Percentiles rank a stretch among this genome's conserved stretches.
These are phyloP conservation scores for Aspergillus ochraceoroseus DNA, from an alignment of 2,329 filamentous ascomycete species.

Conservation along the genomic window DNA sequence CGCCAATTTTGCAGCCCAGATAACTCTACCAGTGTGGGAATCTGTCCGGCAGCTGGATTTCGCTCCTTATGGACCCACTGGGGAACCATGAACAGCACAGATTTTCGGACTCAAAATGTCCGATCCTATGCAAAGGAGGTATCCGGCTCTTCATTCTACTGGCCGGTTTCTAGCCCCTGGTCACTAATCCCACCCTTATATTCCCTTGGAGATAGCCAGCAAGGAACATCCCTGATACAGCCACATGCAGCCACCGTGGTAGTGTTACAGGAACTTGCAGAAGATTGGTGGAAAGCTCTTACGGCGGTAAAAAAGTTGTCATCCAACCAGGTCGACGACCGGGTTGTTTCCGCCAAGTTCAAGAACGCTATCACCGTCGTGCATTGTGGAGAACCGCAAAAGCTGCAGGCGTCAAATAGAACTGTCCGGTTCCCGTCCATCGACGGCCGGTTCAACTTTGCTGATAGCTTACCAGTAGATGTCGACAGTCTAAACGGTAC, in stretches of 20 bases:
- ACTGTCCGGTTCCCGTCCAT: not conserved
- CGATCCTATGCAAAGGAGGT: slow-evolving; percentile 9
- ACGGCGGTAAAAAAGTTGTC: slow-evolving; percentile 1
- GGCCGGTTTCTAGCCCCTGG: slow-evolving; percentile 8
- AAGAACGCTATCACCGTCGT: slow-evolving; percentile 8
- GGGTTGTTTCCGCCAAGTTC: slow-evolving; percentile 6
- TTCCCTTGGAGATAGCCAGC: slow-evolving; percentile 3
- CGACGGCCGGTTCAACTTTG: slow-evolving; percentile 1
- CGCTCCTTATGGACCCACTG: slow-evolving; percentile 6
- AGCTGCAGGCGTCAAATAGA: not conserved
- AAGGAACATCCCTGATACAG: slow-evolving; percentile 4
- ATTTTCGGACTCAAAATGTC: slow-evolving; percentile 6
- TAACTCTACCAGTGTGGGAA: not conserved
- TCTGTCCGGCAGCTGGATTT: slow-evolving; percentile 6
- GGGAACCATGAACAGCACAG: slow-evolving; percentile 9
- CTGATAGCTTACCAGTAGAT: not conserved
- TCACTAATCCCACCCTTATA: slow-evolving; percentile 8
- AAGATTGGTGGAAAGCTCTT: slow-evolving; percentile 10
- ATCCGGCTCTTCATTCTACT: slow-evolving; percentile 8
- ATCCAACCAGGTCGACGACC: slow-evolving; percentile 9
- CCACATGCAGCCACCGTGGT: slow-evolving; percentile 6
- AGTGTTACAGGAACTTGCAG: slow-evolving; percentile 3
- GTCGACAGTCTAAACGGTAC: not conserved
- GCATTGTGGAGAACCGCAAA: slow-evolving; percentile 5
- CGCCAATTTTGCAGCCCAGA: not conserved